phyloP scores from a whole-genome alignment of 2,329 filamentous ascomycete species.

The Mycosphaerella sp. region DNA sequence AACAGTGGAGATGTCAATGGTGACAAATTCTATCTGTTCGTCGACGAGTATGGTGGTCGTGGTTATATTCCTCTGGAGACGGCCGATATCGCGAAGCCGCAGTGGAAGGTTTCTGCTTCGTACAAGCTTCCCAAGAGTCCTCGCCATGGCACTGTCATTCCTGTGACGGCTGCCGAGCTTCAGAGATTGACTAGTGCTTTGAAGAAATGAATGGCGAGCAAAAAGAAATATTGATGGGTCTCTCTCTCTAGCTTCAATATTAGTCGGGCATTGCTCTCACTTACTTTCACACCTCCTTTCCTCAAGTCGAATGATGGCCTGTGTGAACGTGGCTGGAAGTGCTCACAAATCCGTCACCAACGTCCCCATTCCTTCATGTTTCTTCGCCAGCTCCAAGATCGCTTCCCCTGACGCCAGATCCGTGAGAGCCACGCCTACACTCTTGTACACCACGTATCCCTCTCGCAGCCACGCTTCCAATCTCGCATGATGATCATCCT shows the following conservation, averaged over 20 bases:
- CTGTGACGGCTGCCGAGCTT: constrained; percentile 46
- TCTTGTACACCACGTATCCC: constrained; percentile 45
- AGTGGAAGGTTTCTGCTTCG: constrained; percentile 43
- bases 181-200: constrained; percentile 8
- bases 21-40: constrained; percentile 51
- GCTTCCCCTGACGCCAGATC: constrained; percentile 36
- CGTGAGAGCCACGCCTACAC: constrained; percentile 48
- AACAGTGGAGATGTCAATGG: constrained; percentile 47
- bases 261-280: neutral
- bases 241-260: constrained; percentile 13
- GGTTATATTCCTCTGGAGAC: constrained; percentile 52
- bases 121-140: constrained; percentile 47
- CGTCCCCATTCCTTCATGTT: constrained; percentile 10
- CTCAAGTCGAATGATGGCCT: neutral
- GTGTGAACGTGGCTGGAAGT: neutral
- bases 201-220: constrained; percentile 2
- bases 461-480: constrained; percentile 24
- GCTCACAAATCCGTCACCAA: constrained; percentile 10
- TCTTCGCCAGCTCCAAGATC: constrained; percentile 11
- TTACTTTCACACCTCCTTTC: neutral
- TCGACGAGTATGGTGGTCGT: constrained; percentile 48
- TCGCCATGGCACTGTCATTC: constrained; percentile 50
- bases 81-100: constrained; percentile 43
- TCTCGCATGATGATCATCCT: constrained; percentile 9
- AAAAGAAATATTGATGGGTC: constrained; percentile 2